Evolutionary conservation across 768 basidiomycete species (phyloP), one percentile per base, ranked within the genome.

Genomic region (Tricholoma terreum): DNA sequence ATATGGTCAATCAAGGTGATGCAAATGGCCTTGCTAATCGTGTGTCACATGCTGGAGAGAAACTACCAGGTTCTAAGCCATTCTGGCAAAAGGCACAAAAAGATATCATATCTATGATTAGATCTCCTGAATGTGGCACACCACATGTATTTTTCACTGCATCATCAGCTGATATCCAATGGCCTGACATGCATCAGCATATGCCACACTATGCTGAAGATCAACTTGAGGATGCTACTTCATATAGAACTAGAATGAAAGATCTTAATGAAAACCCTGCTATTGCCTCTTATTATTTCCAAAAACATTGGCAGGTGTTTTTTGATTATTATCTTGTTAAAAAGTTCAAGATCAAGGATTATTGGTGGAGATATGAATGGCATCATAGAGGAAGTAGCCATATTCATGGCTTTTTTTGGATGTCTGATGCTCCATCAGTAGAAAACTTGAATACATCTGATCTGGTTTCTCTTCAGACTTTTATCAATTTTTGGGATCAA

Each of bases 391-490:
- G 66, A 0, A 67, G 66, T 43, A 58, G 64, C 34, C 66, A 68
- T 57, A 49, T 69, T 10, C 67, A 69, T 58, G 66, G 66, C 8
- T 70, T 70, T 50, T 51, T 70, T 0, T 70, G 69, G 69, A 11
- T 69, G 3, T 50, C 57, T 35, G 59, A 64, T 57, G 66, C 67
- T 11, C 69, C 67, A 6, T 56, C 59, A n/a, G 52, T 60, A 2
- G 66, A 68, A 19, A 31, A 51, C 22, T 38, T 66, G 6, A 51
- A 57, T 61, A n/a, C 11, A 12, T 17, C n/a, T 17, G 19, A 48
- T 11, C 35, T 14, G 55, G 21, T 48, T 22, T 22, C 12, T 22
- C 45, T 48, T 22, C 45, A 48, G 19, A 48, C 14, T 21, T 48
- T 48, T 48, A 48, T 48, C 19, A 27, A 48, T 11, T 48, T 52